Conservation (phyloP, 345 rosid species). For the Erucastrum elatum region DNA sequence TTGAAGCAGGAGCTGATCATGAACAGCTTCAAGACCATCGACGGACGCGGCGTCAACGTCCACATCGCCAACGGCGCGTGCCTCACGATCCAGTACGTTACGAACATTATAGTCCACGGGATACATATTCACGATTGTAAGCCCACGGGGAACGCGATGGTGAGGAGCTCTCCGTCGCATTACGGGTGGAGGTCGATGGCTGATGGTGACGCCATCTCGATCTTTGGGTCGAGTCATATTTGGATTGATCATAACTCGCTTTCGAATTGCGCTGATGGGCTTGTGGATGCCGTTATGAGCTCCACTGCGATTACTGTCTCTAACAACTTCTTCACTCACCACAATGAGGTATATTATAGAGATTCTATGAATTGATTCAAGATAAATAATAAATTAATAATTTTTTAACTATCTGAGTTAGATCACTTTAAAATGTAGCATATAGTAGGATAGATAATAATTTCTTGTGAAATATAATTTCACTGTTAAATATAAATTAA, state of each 20-base stretch:
- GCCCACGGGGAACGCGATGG: constrained; percentile 79
- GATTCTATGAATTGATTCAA: no score
- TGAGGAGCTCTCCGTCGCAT: constrained; percentile 77
- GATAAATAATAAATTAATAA: no score
- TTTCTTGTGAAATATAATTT: no score
- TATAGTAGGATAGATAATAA: no score
- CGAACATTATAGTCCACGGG: constrained; percentile 75
- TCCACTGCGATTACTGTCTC: constrained; percentile 79
- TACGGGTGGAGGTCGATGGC: constrained; percentile 77
- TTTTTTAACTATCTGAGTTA: neutral
- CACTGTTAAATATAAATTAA: neutral
- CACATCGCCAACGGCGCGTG: constrained; percentile 66
- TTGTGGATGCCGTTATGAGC: constrained; percentile 67
- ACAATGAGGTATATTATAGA: constrained; percentile 56
- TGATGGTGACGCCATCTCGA: constrained; percentile 74
- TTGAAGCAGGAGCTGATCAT: constrained; percentile 78
- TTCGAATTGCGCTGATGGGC: constrained; percentile 82
- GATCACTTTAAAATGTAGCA: neutral
- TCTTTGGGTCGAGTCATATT: constrained; percentile 72
- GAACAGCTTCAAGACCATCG: constrained; percentile 86
- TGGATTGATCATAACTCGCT: constrained; percentile 94
- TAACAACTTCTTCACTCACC: constrained; percentile 83
- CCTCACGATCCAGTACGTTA: constrained; percentile 63
- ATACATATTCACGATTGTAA: constrained; percentile 70
- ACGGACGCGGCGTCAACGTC: constrained; percentile 65